Conservation (phyloP, 371 early-diverging fungal species). For the Umbelopsis sp. region DNA sequence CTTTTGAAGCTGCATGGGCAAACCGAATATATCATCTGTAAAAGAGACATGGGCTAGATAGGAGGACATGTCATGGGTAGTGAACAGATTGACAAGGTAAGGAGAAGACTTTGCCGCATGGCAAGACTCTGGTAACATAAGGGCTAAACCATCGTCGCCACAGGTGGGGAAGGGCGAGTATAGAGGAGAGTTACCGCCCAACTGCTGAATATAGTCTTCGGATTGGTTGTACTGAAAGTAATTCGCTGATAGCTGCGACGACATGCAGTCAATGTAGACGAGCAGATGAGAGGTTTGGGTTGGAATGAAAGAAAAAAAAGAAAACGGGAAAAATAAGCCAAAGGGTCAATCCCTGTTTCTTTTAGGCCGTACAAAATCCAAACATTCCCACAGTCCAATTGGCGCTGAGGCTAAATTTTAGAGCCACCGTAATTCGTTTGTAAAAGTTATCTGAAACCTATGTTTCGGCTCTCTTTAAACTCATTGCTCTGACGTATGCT, state of each 20-base stretch:
- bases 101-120: neutral
- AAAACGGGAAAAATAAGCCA: neutral
- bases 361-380: neutral
- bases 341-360: neutral
- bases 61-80: slow-evolving; percentile 39
- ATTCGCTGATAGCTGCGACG: slow-evolving; percentile 1
- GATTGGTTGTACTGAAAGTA: neutral
- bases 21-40: slow-evolving; percentile 39
- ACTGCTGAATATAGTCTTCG: slow-evolving; percentile 1
- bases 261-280: slow-evolving; percentile 8
- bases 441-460: no score
- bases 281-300: neutral
- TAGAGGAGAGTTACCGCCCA: neutral
- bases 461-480: no score
- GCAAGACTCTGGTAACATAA: neutral
- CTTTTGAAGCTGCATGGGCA: slow-evolving; percentile 40
- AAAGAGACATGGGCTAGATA: slow-evolving; percentile 34
- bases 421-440: neutral
- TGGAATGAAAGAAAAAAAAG: neutral
- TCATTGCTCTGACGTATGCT: no score
- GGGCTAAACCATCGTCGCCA: slow-evolving; percentile 11
- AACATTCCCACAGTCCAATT: slow-evolving; percentile 14
- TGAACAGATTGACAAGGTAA: slow-evolving; percentile 39
- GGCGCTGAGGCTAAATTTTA: neutral
- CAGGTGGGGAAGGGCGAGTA: neutral